Percentiles rank a stretch among this genome's conserved stretches.
Conservation (phyloP, 2,329 filamentous ascomycete genomes). For the Chaetomiaceae sp. region DNA sequence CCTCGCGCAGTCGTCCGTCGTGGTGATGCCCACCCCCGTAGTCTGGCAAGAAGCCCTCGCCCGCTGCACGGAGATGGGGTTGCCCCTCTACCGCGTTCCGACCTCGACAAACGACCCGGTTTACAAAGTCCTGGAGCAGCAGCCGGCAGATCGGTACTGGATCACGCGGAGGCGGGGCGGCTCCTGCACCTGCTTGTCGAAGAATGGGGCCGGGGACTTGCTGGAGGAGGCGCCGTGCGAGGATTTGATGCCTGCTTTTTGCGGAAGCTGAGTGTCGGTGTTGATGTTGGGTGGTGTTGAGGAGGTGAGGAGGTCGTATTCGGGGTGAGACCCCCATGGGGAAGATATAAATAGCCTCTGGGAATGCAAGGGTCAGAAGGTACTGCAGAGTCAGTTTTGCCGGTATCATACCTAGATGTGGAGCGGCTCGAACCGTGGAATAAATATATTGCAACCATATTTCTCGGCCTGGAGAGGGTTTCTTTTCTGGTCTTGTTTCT, state of each 20-base stretch:
- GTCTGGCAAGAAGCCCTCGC: background rate
- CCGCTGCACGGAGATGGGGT: background rate
- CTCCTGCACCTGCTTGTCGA: conserved; percentile 1
- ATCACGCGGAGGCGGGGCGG: background rate
- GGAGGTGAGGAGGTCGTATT: background rate
- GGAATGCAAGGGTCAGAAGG: too few species aligned
- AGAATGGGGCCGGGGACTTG: background rate
- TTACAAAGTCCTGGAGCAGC: background rate
- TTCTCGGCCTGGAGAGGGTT: too few species aligned
- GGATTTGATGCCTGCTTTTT: conserved; percentile 4
- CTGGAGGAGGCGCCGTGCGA: conserved; percentile 5
- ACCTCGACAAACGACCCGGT: background rate
- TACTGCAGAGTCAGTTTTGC: too few species aligned
- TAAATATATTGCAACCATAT: too few species aligned
- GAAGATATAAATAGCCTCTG: too few species aligned
- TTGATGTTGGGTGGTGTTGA: too few species aligned
- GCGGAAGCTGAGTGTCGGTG: background rate
- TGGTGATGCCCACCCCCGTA: background rate
- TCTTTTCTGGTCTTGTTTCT: too few species aligned
- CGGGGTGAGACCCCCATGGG: background rate
- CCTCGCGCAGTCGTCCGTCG: background rate
- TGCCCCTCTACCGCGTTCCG: background rate
- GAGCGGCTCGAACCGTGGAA: too few species aligned
- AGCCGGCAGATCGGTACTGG: background rate
- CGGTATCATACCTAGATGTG: too few species aligned